Evolutionary conservation across 2,329 filamentous ascomycete genomes (phyloP), one percentile per base, ranked within the genome.

Genomic region (Trichoderma sp.): DNA sequence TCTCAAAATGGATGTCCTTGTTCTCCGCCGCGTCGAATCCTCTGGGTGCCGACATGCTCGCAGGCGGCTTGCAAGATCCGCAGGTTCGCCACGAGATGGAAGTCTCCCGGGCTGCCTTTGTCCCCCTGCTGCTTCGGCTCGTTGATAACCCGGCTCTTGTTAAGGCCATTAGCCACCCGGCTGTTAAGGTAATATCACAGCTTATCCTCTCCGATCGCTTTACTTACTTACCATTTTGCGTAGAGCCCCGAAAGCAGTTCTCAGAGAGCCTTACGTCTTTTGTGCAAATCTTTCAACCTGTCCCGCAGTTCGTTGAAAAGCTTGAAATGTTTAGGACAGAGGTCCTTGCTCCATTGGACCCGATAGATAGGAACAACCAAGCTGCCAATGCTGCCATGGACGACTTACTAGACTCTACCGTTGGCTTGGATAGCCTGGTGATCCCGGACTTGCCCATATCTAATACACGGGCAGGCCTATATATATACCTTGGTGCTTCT

Each of bases 401-500:
- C 75, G 89, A 91, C 62, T 83, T 91, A 41, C 83, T 91, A 29
- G 89, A 91, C 79, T 88, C 89, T 27, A 86, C 87, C 5, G 86
- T 92, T 74, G 89, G 86, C 0, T 82, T 91, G 53, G 89, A 90
- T n/a, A 89, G 83, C 77, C 86, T 89, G 56, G 87, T 87, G 16
- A 82, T 91, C 12, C 82, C 88, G 31, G 94, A 97, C 67, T 85
- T 95, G 11, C 93, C 93, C 4, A 86, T 91, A 35, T 87, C 92
- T 65, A 95, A 94, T 78, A 94, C 95, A 4, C 90, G 95, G 82
- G 93, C 94, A 69, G 95, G 94, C 6, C 87, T 98, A 74, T 98
- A 97, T 81, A 88, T 97, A 7, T 97, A 96, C 82, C 86, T 98
- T 9, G 97, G 95, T 81, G 91, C 95, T 74, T 89, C 93, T 82